Percentiles rank a stretch among this genome's conserved stretches.
These are phyloP conservation scores for Phytophthora colocasiae DNA, from an alignment of 352 stramenopile genomes.

Conservation along the genomic window DNA sequence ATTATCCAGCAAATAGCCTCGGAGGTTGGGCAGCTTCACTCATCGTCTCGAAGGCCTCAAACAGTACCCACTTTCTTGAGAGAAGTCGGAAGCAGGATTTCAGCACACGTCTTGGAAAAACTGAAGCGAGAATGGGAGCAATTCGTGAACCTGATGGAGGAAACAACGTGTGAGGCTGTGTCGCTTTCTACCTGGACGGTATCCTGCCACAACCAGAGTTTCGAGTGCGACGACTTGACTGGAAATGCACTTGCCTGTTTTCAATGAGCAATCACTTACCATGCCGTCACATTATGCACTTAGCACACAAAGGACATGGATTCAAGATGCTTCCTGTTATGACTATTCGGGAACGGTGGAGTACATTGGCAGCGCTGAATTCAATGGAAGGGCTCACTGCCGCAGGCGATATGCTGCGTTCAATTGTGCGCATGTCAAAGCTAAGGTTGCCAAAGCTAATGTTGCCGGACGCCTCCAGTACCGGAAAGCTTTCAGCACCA, in stretches of 20 bases:
- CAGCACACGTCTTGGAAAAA: constrained; percentile 5
- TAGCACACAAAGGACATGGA: not conserved
- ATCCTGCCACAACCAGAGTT: not conserved
- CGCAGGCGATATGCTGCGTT: not conserved
- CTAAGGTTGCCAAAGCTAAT: not conserved
- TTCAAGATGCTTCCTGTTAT: not conserved
- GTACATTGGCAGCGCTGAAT: not conserved
- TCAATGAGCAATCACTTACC: constrained; percentile 6
- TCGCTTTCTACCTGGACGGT: constrained; percentile 1
- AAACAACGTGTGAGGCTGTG: constrained; percentile 32
- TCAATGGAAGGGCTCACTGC: not conserved
- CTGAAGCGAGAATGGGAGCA: constrained; percentile 26
- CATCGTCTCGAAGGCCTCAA: too few relatives aligned
- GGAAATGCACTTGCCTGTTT: not conserved
- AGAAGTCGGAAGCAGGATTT: not conserved
- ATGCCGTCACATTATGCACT: constrained; percentile 15
- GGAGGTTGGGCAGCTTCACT: too few relatives aligned
- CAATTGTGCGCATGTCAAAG: not conserved
- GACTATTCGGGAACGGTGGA: not conserved
- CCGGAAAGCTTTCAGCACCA: not conserved
- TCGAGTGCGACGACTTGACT: not conserved
- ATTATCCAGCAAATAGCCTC: too few relatives aligned
- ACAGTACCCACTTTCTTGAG: too few relatives aligned
- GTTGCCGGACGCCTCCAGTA: not conserved
- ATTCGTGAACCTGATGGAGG: constrained; percentile 23